A percentile compares a stretch with the other conserved stretches of the same genome.
phyloP scores from a whole-genome alignment of 1,139 yeast genomes.

The Taiozyma sp. region DNA sequence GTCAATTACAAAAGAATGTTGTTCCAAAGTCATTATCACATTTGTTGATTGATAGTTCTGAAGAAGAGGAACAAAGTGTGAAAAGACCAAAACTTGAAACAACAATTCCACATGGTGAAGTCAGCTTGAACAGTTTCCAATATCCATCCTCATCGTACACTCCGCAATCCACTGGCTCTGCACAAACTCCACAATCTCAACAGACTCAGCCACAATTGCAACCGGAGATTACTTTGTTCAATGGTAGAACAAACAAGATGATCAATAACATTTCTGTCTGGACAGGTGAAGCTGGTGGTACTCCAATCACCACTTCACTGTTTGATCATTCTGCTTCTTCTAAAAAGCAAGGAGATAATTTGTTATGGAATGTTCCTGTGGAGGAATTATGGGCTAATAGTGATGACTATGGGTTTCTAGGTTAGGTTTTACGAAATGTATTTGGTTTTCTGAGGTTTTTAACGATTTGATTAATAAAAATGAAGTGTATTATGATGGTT shows the following conservation, averaged over 20 bases:
- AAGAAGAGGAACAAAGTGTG: slow-evolving; percentile 2
- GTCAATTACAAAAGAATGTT: slow-evolving; percentile 40
- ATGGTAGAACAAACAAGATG: slow-evolving; percentile 53
- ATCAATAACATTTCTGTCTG: slow-evolving; percentile 57
- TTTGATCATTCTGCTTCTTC: slow-evolving; percentile 14
- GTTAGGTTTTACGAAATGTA: slow-evolving; percentile 17
- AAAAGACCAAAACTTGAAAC: slow-evolving; percentile 8
- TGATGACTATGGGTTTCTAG: slow-evolving; percentile 40
- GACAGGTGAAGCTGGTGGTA: slow-evolving; percentile 43
- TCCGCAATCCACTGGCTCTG: slow-evolving; percentile 1
- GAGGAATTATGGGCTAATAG: slow-evolving; percentile 41
- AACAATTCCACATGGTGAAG: slow-evolving; percentile 11
- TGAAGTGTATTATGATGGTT: background rate
- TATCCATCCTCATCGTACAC: slow-evolving; percentile 12
- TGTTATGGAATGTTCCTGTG: slow-evolving; percentile 27
- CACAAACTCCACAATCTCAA: slow-evolving; percentile 14
- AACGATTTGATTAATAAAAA: background rate
- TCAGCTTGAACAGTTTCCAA: slow-evolving; percentile 13
- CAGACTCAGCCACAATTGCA: slow-evolving; percentile 10
- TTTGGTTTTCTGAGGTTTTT: background rate
- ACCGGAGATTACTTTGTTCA: slow-evolving; percentile 36
- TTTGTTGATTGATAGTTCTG: slow-evolving; percentile 24
- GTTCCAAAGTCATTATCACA: slow-evolving; percentile 49
- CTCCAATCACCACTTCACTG: slow-evolving; percentile 19
- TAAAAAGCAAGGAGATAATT: slow-evolving; percentile 10